Evolutionary conservation across 192 early-diverging fungal genomes (phyloP), one percentile per base, ranked within the genome.

Genomic region (Coemansia sp.): DNA sequence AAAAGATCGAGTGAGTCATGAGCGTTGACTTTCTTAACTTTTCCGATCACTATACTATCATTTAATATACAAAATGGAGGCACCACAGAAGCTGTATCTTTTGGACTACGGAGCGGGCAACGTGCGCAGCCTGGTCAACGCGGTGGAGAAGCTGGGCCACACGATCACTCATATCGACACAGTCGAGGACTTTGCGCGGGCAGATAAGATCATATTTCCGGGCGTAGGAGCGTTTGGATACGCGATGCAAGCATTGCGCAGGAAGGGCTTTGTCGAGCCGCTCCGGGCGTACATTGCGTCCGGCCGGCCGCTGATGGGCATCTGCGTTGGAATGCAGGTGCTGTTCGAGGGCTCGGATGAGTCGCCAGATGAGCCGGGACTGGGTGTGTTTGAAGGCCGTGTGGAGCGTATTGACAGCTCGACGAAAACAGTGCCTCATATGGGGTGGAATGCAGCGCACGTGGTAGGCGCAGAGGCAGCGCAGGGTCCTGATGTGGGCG

Each of bases 41-140:
- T 29, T 25, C 53, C 29, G 53, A 32, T 32, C 32, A 32, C 32
- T 32, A 32, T 32, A 32, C 32, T 32, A 27, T 4, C 25, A 27
- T 27, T 8, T 32, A 7, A 32, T 32, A 32, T 21, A 21, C 32
- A 32, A 32, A 1, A 32, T 32, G 32, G 32, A 32, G 5, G 32
- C 51, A 47, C 64, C 62, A 9, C 68, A 75, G 45, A 72, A 69
- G 57, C 70, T 82, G 21, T 94, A 89, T 73, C 84, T 99, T 29
- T 86, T 99, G 43, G 98, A 99, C 85, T 99, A 99, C 83, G 98
- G 98, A 22, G 97, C 98, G n/a, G 98, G 98, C 25, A 99, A 99
- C 76, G 95, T 99, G 51, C 93, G 95, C 55, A 94, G 92, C 59
- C 83, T 99, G 57, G 85, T 95, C 57, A 99, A 99, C 62, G 96